These are phyloP conservation scores for Annulohypoxylon stygium DNA, from an alignment of 495 filamentous ascomycete species.

Conservation along the genomic window DNA sequence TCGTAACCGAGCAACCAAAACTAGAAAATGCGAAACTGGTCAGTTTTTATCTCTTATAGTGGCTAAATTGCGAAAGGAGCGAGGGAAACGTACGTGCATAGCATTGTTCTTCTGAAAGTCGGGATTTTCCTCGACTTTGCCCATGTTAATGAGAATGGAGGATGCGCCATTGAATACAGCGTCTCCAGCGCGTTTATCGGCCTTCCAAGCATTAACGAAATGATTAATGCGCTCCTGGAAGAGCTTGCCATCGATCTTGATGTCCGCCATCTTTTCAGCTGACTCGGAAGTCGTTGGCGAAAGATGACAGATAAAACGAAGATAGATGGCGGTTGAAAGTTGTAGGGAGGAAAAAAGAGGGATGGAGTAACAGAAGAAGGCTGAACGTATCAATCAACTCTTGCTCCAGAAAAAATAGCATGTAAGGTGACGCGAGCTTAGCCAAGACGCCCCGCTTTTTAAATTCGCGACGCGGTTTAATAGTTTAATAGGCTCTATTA, in stretches of 20 bases:
- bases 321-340: slow-evolving; percentile 25
- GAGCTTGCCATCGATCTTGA: slow-evolving; percentile 89
- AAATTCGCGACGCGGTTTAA: slow-evolving; percentile 49
- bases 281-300: slow-evolving; percentile 38
- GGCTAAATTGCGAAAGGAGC: slow-evolving; percentile 14
- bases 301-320: slow-evolving; percentile 37
- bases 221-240: slow-evolving; percentile 93
- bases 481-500: slow-evolving; percentile 10
- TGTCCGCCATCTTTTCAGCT: slow-evolving; percentile 67
- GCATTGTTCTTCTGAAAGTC: slow-evolving; percentile 94
- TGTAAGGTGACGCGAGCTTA: slow-evolving; percentile 44
- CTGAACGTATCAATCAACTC: slow-evolving; percentile 22
- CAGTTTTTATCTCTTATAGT: background rate
- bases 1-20: slow-evolving; percentile 99
- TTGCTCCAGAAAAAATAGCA: slow-evolving; percentile 34
- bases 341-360: slow-evolving; percentile 46
- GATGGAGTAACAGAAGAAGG: slow-evolving; percentile 30
- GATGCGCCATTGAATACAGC: slow-evolving; percentile 84
- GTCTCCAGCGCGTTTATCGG: slow-evolving; percentile 87
- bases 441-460: slow-evolving; percentile 19
- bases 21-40: slow-evolving; percentile 59
- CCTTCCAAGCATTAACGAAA: slow-evolving; percentile 92
- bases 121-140: slow-evolving; percentile 88
- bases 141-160: slow-evolving; percentile 90
- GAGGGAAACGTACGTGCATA: slow-evolving; percentile 79